phyloP scores from a whole-genome alignment of 257 asterid species.

The Solanum bulbocastanum region DNA sequence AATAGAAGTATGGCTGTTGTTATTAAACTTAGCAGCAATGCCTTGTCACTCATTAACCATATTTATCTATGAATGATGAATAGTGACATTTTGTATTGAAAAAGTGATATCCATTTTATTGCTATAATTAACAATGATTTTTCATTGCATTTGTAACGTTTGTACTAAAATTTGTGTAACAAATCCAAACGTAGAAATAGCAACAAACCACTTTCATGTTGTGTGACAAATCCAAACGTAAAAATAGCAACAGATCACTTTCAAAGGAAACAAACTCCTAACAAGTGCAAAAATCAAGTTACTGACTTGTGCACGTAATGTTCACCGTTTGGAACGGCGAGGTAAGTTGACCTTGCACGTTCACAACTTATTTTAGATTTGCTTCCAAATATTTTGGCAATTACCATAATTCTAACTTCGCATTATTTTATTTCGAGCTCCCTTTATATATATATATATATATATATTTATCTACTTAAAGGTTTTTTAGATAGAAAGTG shows the following conservation, averaged over 20 bases:
- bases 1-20: constrained; percentile 10
- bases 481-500: background rate
- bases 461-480: background rate
- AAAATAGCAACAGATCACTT: background rate
- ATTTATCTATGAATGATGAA: constrained; percentile 10
- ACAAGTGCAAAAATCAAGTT: background rate
- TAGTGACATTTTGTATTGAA: background rate
- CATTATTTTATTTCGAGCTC: background rate
- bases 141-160: background rate
- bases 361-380: background rate
- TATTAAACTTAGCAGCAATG: constrained; percentile 38
- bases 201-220: background rate
- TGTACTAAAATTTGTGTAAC: background rate
- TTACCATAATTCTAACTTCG: background rate
- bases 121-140: background rate
- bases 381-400: background rate
- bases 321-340: background rate
- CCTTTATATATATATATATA: no score
- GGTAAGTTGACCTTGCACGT: background rate
- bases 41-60: constrained; percentile 57
- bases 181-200: background rate
- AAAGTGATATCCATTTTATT: background rate
- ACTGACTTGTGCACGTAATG: background rate
- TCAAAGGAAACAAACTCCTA: background rate
- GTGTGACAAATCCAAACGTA: background rate